Base-by-base conservation (phyloP, 805 yeast genomes). In the Tetrapisispora iriomotensis region DNA sequence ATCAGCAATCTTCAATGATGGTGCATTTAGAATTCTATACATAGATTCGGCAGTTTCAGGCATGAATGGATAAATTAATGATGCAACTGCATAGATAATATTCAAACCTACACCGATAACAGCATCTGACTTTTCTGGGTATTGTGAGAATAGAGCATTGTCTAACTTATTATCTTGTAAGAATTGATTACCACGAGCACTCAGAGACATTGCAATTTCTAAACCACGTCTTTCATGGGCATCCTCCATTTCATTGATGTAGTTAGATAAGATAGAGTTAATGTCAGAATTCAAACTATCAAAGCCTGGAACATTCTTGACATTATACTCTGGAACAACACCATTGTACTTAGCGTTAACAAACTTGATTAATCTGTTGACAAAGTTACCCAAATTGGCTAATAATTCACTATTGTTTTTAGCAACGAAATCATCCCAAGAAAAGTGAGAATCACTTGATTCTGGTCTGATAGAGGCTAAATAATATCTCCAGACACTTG, bases 401-500 rank as follows among this genome's bases (percentile, higher is more conserved):
- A 92, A 72, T 56, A 92, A 70, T 67, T 92, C 98, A 48, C 83
- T 75, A 69, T 92, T 92, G 64, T 92, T 92, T 64, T 87, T 82
- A 36, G 94, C 73, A 48, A 86, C 96, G 65, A 90, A 90, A 60
- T 92, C 97, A 41, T 74, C 74, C 99, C 99, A 92, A 4, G 97
- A 87, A 66, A 92, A 92, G 60, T 90, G 96, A 19, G 98, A 80
- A 64, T 92, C 99, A 36, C 94, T 79, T 31, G 87, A 71, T 70
- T 92, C 99, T 24, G 99, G 99, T 62, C 99, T 78, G 25, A 88
- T 77, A 33, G 87, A 75, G 3, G 95, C 82, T 60, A 92, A 72
- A 64, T 92, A 92, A 65, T 90, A 92, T 72, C 99, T 79, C 98
- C 98, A 92, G 29, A 92, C 96, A 32, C 95, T 82, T 33, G 96